Evolutionary conservation across 305 asterid species (phyloP).

Genomic region (Plantago rigida): DNA sequence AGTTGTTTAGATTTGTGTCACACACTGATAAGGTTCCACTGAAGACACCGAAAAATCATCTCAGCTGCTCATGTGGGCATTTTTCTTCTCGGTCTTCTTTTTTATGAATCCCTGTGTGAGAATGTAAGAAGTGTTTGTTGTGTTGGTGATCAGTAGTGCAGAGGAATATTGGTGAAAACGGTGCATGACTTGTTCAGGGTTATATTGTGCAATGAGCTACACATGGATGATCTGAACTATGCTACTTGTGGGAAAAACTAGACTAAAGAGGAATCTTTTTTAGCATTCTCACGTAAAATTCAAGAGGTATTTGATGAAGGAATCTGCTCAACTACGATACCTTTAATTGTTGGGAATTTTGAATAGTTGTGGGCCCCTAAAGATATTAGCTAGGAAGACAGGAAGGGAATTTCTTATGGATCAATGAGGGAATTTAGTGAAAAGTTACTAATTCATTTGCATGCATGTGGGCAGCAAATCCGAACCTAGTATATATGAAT

Average conservation of each 20-base stretch:
- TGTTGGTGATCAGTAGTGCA: neutral
- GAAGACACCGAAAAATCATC: constrained; percentile 20
- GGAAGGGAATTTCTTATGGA: too few relatives aligned
- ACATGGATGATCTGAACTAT: neutral
- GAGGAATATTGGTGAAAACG: too few relatives aligned
- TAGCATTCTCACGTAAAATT: neutral
- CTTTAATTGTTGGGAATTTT: neutral
- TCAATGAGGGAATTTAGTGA: neutral
- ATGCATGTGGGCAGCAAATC: neutral
- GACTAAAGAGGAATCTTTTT: neutral
- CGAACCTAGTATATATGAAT: neutral
- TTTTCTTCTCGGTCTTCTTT: neutral
- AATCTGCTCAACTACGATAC: neutral
- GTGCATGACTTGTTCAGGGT: too few relatives aligned
- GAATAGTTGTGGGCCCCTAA: constrained; percentile 1
- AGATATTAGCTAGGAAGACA: neutral
- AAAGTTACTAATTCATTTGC: neutral
- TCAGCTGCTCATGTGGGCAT: constrained; percentile 26
- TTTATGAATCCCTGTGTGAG: neutral
- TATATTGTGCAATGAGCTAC: neutral
- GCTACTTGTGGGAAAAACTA: neutral
- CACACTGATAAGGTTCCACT: constrained; percentile 31
- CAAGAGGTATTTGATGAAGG: neutral
- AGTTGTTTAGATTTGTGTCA: constrained; percentile 7
- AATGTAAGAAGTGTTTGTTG: too few relatives aligned